Evolutionary conservation across 2,329 filamentous ascomycete species (phyloP), one percentile per base, ranked within the genome.

Genomic region (Immersiporthe knoxdaviesiana): DNA sequence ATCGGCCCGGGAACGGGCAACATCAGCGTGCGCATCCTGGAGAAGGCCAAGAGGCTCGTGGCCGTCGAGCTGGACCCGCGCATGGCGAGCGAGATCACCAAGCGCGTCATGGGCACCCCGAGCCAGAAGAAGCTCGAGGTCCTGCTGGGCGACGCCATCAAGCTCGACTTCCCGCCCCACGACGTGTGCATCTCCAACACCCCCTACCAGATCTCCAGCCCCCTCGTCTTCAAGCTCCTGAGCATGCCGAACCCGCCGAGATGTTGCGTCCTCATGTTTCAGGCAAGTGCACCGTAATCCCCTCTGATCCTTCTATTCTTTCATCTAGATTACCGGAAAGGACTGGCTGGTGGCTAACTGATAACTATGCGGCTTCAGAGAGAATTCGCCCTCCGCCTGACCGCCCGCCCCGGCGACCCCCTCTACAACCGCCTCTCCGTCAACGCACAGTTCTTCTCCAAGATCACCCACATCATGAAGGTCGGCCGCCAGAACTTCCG

Each of bases 401-500:
- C 97, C 68, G 96, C 96, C 18, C 90, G 91, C 59, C 93, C 95
- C 0, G 93, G 93, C 11, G 94, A 97, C 77, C 88, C 93, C 66
- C 88, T 98, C 11, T 98, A 97, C 84, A 94, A 90, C 73, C 88
- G 96, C n/a, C 85, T 98, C 35, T 92, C 89, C 1, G 95, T 97
- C 69, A 98, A 98, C 76, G 93, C 92, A 24, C 95, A 98, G 78
- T 97, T 98, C 85, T 97, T 83, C 79, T 92, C 84, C 70, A 84
- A 84, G 71, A 84, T 85, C 75, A 84, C 83, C n/a, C 84, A 86
- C 79, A 89, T 97, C 74, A 93, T 97, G 90, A 97, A 97, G 82
- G 95, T 98, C 60, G 94, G 94, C 73, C 92, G 91, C 81, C 96
- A 97, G 81, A 98, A 98, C 83, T 99, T 98, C 86, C 93, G 93